A percentile compares a stretch with the other conserved stretches of the same genome.
phyloP scores from a whole-genome alignment of 176 grass and related monocot genomes.

The Rhynchospora breviuscula region DNA sequence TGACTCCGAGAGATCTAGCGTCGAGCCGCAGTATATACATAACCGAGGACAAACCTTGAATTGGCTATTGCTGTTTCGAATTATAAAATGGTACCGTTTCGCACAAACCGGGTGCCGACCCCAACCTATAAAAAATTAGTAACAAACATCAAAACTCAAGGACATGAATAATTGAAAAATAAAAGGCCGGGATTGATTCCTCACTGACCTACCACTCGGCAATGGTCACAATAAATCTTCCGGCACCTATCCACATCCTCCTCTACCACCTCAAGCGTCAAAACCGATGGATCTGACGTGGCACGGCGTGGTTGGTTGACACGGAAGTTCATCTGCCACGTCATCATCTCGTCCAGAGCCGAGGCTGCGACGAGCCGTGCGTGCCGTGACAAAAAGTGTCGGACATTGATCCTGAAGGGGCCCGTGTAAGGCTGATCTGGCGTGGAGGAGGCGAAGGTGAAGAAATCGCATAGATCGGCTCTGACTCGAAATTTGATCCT shows the following conservation, averaged over 20 bases:
- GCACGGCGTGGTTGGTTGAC: background rate
- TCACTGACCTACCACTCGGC: constrained; percentile 55
- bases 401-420: constrained; percentile 39
- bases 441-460: constrained; percentile 19
- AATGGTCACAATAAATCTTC: constrained; percentile 56
- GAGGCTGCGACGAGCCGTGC: constrained; percentile 1
- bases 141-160: background rate
- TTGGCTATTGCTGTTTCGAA: constrained; percentile 29
- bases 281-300: background rate
- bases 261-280: constrained; percentile 57
- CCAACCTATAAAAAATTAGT: constrained; percentile 49
- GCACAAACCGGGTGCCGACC: constrained; percentile 63
- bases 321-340: constrained; percentile 38
- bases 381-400: constrained; percentile 33
- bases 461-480: constrained; percentile 28
- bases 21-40: constrained; percentile 43
- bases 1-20: constrained; percentile 21
- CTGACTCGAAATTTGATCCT: constrained; percentile 33
- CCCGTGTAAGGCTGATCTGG: background rate
- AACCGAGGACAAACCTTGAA: constrained; percentile 13
- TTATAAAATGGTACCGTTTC: constrained; percentile 78
- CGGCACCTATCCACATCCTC: constrained; percentile 47
- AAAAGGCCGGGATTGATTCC: background rate
- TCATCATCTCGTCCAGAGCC: no score
- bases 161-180: background rate